Percentiles rank a stretch among this genome's conserved stretches.
These are phyloP conservation scores for Phytophthora melonis DNA, from an alignment of 352 stramenopile genomes.

Conservation along the genomic window DNA sequence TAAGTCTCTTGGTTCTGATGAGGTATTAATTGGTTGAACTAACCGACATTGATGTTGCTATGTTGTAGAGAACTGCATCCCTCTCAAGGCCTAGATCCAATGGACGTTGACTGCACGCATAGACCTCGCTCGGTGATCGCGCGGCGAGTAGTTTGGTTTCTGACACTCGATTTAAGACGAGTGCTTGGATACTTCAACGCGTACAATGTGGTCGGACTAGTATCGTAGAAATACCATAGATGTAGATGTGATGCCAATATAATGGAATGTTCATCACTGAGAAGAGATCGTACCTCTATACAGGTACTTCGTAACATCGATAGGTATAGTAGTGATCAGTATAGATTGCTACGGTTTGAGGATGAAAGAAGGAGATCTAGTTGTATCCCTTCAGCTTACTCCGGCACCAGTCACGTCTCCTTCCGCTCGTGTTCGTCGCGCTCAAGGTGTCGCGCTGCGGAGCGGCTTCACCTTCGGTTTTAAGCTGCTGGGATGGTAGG, in stretches of 20 bases:
- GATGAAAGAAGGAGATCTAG: too few species aligned
- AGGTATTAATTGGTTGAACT: neutral
- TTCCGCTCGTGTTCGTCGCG: too few species aligned
- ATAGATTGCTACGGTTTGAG: too few species aligned
- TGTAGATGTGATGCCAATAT: neutral
- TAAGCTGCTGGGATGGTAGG: too few species aligned
- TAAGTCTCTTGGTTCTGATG: neutral
- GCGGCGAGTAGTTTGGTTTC: too few species aligned
- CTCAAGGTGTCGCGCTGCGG: too few species aligned
- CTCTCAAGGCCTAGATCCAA: neutral
- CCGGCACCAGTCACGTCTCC: too few species aligned
- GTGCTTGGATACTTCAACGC: neutral
- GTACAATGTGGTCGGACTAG: neutral
- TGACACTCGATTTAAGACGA: neutral
- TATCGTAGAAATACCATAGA: neutral
- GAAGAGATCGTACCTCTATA: neutral
- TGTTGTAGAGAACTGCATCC: neutral
- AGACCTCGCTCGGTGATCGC: neutral
- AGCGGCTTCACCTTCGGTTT: too few species aligned
- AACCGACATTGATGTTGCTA: neutral
- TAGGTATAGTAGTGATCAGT: too few species aligned
- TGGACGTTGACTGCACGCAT: neutral
- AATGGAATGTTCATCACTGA: neutral
- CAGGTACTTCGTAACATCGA: neutral
- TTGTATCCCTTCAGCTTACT: too few species aligned